Evolutionary conservation across 1,284 basidiomycete species (phyloP).

Genomic region (Heterobasidion annosum): DNA sequence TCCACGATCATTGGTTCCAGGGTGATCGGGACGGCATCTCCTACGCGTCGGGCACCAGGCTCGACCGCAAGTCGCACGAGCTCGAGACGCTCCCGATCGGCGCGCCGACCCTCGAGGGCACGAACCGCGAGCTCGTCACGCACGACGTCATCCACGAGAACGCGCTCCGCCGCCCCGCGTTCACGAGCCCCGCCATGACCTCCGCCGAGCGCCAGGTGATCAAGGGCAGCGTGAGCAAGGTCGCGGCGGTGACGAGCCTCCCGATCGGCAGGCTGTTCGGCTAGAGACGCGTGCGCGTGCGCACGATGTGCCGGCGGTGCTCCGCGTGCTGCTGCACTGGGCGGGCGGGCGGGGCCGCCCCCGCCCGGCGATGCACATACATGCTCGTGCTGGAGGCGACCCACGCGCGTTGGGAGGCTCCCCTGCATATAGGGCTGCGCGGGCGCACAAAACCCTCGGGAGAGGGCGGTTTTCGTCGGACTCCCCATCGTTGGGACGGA

Average conservation of each 20-base stretch:
- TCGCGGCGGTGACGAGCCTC: background rate
- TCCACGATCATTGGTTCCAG: slow-evolving; percentile 52
- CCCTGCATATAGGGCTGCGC: background rate
- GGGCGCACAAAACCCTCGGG: background rate
- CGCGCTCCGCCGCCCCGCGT: background rate
- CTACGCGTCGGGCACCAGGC: background rate
- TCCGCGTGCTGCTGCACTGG: background rate
- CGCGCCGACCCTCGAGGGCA: background rate
- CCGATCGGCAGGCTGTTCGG: background rate
- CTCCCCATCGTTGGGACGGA: background rate
- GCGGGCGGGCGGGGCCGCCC: no score
- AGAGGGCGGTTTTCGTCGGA: background rate
- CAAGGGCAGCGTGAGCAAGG: background rate
- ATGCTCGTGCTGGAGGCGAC: no score
- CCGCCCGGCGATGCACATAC: no score
- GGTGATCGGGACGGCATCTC: slow-evolving; percentile 23
- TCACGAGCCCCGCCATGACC: background rate
- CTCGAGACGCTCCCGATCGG: background rate
- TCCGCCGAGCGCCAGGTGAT: background rate
- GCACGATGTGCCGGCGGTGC: no score
- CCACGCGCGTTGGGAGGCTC: no score
- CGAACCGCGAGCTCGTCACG: background rate
- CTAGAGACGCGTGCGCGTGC: no score
- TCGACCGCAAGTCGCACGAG: background rate
- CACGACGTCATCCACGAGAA: background rate